These are phyloP conservation scores for Juncus inflexus DNA, from an alignment of 176 grass and related monocot genomes.

Conservation along the genomic window DNA sequence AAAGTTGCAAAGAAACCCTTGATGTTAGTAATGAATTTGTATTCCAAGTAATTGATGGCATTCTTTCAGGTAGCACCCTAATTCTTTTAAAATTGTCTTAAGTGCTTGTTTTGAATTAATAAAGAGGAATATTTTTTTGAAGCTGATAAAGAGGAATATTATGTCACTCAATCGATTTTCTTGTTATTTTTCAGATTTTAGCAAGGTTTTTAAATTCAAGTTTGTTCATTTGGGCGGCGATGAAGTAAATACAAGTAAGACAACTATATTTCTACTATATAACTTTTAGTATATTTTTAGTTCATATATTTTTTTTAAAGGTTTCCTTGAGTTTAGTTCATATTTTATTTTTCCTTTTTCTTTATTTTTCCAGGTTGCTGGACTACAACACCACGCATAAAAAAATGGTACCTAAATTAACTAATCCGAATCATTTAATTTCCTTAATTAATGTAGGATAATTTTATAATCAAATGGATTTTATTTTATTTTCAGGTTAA, in stretches of 20 bases:
- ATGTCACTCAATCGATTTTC: slow-evolving; percentile 5
- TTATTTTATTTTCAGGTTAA: slow-evolving; percentile 43
- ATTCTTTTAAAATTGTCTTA: slow-evolving; percentile 8
- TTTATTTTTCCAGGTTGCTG: slow-evolving; percentile 59
- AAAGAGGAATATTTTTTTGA: no score
- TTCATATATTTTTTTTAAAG: not conserved
- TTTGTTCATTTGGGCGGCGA: slow-evolving; percentile 89
- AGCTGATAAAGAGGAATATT: no score
- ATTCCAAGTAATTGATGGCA: slow-evolving; percentile 80
- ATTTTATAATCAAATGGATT: not conserved
- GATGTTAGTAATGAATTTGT: slow-evolving; percentile 82
- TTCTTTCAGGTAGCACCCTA: slow-evolving; percentile 70
- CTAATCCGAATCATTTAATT: not conserved
- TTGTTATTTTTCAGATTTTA: slow-evolving; percentile 73
- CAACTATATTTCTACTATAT: not conserved
- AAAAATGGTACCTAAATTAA: slow-evolving; percentile 41
- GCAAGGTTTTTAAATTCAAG: slow-evolving; percentile 92
- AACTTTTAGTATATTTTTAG: no score
- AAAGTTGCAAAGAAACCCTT: slow-evolving; percentile 69
- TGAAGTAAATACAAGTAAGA: slow-evolving; percentile 88
- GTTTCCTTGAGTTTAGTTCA: not conserved
- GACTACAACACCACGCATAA: slow-evolving; percentile 55
- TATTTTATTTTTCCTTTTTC: slow-evolving; percentile 17
- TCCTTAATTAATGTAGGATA: not conserved
- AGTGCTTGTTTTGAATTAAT: no score